Percentiles rank a stretch among this genome's conserved stretches.
phyloP scores from a whole-genome alignment of 305 asterid species.

The Fraxinus dipetala region DNA sequence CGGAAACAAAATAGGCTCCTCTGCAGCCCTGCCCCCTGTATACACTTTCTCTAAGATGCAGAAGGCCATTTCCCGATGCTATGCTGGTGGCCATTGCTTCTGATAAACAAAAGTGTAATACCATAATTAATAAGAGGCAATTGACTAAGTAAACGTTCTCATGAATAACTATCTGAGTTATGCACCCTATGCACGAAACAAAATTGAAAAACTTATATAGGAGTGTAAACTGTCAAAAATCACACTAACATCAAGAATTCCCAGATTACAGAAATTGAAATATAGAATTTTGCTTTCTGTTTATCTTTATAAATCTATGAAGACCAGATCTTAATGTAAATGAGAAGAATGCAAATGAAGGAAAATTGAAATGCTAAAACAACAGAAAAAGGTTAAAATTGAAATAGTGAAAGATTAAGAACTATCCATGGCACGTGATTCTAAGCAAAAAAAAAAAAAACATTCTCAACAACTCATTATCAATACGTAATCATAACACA shows the following conservation, averaged over 20 bases:
- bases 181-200: not conserved
- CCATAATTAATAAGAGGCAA: not conserved
- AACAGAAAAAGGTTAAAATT: not conserved
- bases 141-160: not conserved
- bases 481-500: not conserved
- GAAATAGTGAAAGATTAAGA: not conserved
- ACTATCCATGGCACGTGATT: not conserved
- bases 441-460: not conserved
- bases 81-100: slow-evolving; percentile 65
- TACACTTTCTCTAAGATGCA: slow-evolving; percentile 44
- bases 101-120: slow-evolving; percentile 21
- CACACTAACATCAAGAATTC: not conserved
- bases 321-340: not conserved
- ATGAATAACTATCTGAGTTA: not conserved
- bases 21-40: slow-evolving; percentile 40
- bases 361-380: not conserved
- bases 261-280: not conserved
- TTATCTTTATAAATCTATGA: not conserved
- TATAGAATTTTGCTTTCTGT: not conserved
- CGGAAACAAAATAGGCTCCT: slow-evolving; percentile 28
- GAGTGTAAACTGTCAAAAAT: not conserved
- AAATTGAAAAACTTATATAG: not conserved
- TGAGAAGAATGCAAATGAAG: not conserved
- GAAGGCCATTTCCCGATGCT: slow-evolving; percentile 56
- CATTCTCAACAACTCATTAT: not conserved